Evolutionary conservation across 805 yeast species (phyloP).

Genomic region (Monosporozyma aerobia): DNA sequence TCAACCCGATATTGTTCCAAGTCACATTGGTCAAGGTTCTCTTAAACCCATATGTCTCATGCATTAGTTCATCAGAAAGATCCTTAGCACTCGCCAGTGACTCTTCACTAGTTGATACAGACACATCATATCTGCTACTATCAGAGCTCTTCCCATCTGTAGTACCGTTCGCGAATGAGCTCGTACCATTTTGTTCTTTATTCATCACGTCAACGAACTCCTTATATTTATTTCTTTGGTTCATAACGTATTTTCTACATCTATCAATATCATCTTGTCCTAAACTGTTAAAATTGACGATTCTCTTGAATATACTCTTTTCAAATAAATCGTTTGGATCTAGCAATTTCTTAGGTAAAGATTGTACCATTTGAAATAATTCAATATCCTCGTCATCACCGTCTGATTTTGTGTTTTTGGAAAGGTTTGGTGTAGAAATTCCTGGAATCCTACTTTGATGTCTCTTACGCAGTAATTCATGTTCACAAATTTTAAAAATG

Average conservation of each 20-base stretch:
- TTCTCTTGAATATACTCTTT: conserved; percentile 57
- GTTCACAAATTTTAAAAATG: conserved; percentile 66
- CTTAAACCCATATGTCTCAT: conserved; percentile 36
- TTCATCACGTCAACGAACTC: conserved; percentile 14
- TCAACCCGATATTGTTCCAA: conserved; percentile 49
- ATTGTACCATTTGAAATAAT: conserved; percentile 77
- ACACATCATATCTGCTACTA: conserved; percentile 17
- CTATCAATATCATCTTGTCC: conserved; percentile 75
- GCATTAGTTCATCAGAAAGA: neutral
- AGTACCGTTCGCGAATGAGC: neutral
- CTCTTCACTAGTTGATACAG: conserved; percentile 17
- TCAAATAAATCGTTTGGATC: conserved; percentile 66
- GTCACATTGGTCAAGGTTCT: conserved; percentile 42
- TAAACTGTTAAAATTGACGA: conserved; percentile 61
- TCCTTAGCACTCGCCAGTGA: conserved; percentile 22
- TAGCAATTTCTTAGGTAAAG: conserved; percentile 60
- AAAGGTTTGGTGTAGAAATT: neutral
- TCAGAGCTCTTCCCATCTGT: neutral
- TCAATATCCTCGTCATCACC: conserved; percentile 43
- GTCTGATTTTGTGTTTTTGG: neutral
- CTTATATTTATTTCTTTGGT: conserved; percentile 40
- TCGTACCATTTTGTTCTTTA: neutral
- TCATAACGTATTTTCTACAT: conserved; percentile 69
- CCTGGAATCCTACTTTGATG: neutral
- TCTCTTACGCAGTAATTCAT: conserved; percentile 38